Percentiles rank a stretch among this genome's conserved stretches.
Conservation (phyloP, 768 basidiomycete genomes). For the Gymnopilus dilepis region DNA sequence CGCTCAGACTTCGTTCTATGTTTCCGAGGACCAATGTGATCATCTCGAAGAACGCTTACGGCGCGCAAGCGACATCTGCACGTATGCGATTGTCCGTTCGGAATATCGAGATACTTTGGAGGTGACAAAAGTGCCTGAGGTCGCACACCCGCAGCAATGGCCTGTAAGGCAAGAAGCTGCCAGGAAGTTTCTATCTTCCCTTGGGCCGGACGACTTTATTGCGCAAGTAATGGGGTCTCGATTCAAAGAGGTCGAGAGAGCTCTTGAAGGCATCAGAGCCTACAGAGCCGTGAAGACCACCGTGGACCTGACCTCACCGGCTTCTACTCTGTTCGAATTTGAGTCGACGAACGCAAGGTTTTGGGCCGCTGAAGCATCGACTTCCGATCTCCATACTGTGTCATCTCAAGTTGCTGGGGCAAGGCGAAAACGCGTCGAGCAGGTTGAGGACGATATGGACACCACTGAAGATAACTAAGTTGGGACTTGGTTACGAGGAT, state of each 20-base stretch:
- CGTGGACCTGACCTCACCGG: background rate
- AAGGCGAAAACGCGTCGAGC: constrained; percentile 25
- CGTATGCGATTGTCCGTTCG: constrained; percentile 26
- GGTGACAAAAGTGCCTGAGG: constrained; percentile 32
- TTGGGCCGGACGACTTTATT: constrained; percentile 32
- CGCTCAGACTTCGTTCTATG: constrained; percentile 22
- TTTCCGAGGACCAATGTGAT: constrained; percentile 21
- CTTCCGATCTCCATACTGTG: background rate
- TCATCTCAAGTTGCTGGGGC: constrained; percentile 16
- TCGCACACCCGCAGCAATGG: constrained; percentile 29
- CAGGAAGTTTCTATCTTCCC: constrained; percentile 28
- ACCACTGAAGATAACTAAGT: constrained; percentile 24
- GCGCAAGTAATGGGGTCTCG: constrained; percentile 36
- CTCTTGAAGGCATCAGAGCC: constrained; percentile 27
- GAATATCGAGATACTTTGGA: constrained; percentile 33
- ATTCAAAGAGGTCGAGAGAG: constrained; percentile 35
- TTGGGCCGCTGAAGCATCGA: background rate
- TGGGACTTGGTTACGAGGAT: too few relatives aligned
- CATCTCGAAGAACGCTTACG: constrained; percentile 31
- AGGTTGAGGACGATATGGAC: constrained; percentile 27
- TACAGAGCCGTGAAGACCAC: constrained; percentile 16
- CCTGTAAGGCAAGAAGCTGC: constrained; percentile 27
- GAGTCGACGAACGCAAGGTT: background rate
- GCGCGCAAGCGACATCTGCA: constrained; percentile 30
- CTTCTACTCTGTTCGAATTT: background rate